Evolutionary conservation across 805 yeast species (phyloP).

Genomic region (Yarrowia porcina): DNA sequence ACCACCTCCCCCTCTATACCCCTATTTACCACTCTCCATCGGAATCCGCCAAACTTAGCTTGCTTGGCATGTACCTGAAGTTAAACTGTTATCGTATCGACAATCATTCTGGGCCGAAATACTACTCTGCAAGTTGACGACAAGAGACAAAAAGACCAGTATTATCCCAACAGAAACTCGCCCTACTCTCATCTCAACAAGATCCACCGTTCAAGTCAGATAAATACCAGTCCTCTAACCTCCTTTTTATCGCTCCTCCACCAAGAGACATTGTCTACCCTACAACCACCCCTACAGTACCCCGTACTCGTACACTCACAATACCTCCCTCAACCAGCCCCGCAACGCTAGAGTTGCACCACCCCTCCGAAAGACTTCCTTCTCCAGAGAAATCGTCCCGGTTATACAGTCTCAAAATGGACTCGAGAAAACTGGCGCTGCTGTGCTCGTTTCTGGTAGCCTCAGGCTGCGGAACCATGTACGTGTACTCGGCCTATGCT

Average conservation of each 20-base stretch:
- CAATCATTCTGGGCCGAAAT: neutral
- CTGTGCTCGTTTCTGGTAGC: slow-evolving; percentile 29
- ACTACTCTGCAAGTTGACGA: too few species aligned
- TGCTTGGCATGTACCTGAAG: slow-evolving; percentile 5
- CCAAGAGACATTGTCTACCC: too few species aligned
- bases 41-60: neutral
- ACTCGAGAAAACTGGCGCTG: slow-evolving; percentile 24
- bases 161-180: too few species aligned
- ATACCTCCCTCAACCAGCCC: neutral
- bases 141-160: too few species aligned
- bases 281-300: too few species aligned
- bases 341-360: slow-evolving; percentile 20
- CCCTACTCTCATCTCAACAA: too few species aligned
- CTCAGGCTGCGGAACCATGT: slow-evolving; percentile 55
- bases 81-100: neutral
- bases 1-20: too few species aligned
- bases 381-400: neutral
- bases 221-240: too few species aligned
- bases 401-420: neutral
- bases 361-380: neutral
- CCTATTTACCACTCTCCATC: neutral
- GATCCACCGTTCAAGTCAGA: too few species aligned
- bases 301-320: neutral
- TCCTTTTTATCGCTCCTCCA: too few species aligned
- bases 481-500: slow-evolving; percentile 65